These are phyloP conservation scores for Termitomyces sp. DNA, from an alignment of 768 basidiomycete species.

Conservation along the genomic window DNA sequence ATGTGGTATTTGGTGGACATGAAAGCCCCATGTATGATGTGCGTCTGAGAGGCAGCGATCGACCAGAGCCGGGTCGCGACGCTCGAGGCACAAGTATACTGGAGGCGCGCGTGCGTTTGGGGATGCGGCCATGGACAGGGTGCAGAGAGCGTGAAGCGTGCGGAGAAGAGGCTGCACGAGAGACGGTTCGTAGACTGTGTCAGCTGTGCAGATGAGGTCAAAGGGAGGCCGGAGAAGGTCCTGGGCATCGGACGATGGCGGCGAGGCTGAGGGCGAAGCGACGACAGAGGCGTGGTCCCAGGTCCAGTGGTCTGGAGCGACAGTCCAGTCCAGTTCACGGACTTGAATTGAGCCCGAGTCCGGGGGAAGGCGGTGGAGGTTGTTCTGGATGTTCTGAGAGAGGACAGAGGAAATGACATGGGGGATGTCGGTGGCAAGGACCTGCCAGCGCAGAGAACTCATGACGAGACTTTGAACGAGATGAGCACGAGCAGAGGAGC, in stretches of 20 bases:
- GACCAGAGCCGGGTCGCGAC: constrained; percentile 66
- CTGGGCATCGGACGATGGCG: constrained; percentile 1
- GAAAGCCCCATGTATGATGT: constrained; percentile 48
- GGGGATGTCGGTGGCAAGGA: constrained; percentile 70
- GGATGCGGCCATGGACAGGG: constrained; percentile 25
- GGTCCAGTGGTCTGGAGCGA: constrained; percentile 47
- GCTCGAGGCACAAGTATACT: constrained; percentile 66
- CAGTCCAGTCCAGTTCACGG: constrained; percentile 68
- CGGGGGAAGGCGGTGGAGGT: constrained; percentile 25
- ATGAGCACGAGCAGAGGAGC: background rate
- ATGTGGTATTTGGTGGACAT: constrained; percentile 50
- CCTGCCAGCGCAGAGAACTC: constrained; percentile 65
- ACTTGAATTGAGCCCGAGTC: constrained; percentile 47
- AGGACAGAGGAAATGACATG: constrained; percentile 64
- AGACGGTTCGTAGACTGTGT: constrained; percentile 67
- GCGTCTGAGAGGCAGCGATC: constrained; percentile 56
- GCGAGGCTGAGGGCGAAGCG: constrained; percentile 23
- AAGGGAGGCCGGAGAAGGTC: constrained; percentile 47
- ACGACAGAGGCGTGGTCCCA: constrained; percentile 42
- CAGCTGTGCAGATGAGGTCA: constrained; percentile 77
- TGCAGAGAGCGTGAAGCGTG: constrained; percentile 53
- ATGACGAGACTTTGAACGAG: constrained; percentile 48
- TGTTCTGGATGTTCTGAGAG: constrained; percentile 51
- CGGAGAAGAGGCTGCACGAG: constrained; percentile 68
- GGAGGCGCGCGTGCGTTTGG: constrained; percentile 33